Percentiles rank a stretch among this genome's conserved stretches.
Evolutionary conservation across 768 basidiomycete genomes (phyloP).

Genomic region (Ramaria sp.): DNA sequence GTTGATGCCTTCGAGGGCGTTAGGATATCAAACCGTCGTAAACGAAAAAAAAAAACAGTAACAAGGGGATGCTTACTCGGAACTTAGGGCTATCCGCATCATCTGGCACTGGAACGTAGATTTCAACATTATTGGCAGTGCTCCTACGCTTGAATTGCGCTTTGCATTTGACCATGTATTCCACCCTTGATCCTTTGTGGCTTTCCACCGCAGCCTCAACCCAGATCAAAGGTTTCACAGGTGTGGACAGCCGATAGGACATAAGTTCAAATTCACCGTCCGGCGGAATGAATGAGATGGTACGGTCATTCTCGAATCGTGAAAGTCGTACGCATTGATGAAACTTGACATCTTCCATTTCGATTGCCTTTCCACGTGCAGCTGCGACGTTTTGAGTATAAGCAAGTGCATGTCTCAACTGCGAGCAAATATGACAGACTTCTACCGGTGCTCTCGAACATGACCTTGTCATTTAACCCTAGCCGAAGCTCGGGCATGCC

Average conservation of each 20-base stretch:
- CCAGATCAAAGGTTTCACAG: slow-evolving; percentile 95
- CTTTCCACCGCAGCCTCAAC: slow-evolving; percentile 95
- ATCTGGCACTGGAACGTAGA: slow-evolving; percentile 97
- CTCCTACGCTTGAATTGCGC: slow-evolving; percentile 97
- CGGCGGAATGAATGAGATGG: slow-evolving; percentile 97
- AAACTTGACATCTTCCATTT: slow-evolving; percentile 99
- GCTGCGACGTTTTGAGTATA: slow-evolving; percentile 30
- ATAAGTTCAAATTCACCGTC: slow-evolving; percentile 99
- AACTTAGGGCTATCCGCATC: slow-evolving; percentile 98
- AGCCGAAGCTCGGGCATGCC: slow-evolving; percentile 98
- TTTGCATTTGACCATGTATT: slow-evolving; percentile 92
- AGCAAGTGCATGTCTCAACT: background rate
- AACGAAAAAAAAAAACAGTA: background rate
- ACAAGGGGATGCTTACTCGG: slow-evolving; percentile 44
- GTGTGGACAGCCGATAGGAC: slow-evolving; percentile 93
- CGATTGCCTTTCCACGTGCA: slow-evolving; percentile 92
- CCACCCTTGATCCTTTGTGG: slow-evolving; percentile 85
- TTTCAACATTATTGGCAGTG: slow-evolving; percentile 96
- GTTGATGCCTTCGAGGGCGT: slow-evolving; percentile 62
- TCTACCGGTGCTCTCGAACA: slow-evolving; percentile 96
- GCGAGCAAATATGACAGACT: slow-evolving; percentile 42
- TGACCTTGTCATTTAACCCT: slow-evolving; percentile 97
- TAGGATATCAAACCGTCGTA: background rate
- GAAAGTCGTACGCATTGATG: slow-evolving; percentile 98
- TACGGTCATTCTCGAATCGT: slow-evolving; percentile 96